Base-by-base conservation (phyloP, 768 basidiomycete species). In the Tulasnella sp. region DNA sequence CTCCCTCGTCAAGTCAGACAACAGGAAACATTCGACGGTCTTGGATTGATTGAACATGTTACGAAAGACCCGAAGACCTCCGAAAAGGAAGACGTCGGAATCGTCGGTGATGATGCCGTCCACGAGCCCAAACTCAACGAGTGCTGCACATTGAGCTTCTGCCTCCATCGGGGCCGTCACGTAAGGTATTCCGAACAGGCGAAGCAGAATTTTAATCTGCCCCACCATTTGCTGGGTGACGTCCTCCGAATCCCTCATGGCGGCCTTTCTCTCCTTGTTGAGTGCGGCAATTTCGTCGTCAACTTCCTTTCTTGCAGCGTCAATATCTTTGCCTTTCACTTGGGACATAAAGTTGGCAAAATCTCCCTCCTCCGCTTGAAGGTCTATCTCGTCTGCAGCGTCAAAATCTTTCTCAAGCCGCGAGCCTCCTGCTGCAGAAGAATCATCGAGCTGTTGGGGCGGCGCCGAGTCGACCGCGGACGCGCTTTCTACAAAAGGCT, bases 31-130 rank as follows among this genome's bases (percentile, higher is more conserved):
- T 83, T 99, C 97, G 74, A 98, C 97, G 3, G 96, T 98, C 86
- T 99, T 98, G 69, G 93, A 93, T 83, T 99, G 97, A 82, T 99
- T 98, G 85, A 99, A 99, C 93, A 99, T 97, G 82, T 99, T 99
- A 84, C 97, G 97, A 87, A 93, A 97, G 25, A 99, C 94, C n/a
- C 95, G 91, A 79, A 88, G 84, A 31, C 94, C 97, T 39, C 97
- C 97, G 79, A 99, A 99, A 70, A 99, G 90, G 84, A 99, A 99
- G 70, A 99, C 96, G 81, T 99, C 97, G 5, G 95, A 97, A 83
- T 99, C 97, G 82, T 99, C 97, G 0, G 97, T 99, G 82, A 99
- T 99, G 74, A 99, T 92, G 0, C 97, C 97, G 79, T 99, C 96
- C 45, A 97, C 97, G 37, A 99, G 86, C 19, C 90, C 89, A 17